These are phyloP conservation scores for Ogataea salicorniae DNA, from an alignment of 805 yeast genomes.

Conservation along the genomic window DNA sequence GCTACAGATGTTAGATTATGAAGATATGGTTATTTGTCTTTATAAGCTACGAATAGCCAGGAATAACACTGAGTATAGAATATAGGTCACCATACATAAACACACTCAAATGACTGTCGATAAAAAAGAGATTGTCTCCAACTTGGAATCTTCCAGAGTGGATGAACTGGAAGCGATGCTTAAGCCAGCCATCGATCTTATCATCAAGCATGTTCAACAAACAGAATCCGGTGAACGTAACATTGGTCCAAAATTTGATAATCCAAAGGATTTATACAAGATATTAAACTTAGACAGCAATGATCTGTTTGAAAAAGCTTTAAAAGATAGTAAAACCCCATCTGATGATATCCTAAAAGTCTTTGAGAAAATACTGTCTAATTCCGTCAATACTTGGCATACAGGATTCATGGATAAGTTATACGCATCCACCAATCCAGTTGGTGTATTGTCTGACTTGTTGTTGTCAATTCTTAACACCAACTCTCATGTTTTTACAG, in stretches of 20 bases:
- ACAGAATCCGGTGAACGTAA: slow-evolving; percentile 40
- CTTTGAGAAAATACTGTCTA: slow-evolving; percentile 52
- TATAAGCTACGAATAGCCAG: too few relatives aligned
- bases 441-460: slow-evolving; percentile 72
- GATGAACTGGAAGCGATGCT: slow-evolving; percentile 53
- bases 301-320: slow-evolving; percentile 22
- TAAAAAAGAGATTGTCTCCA: slow-evolving; percentile 14
- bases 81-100: too few relatives aligned
- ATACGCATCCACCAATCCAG: slow-evolving; percentile 82
- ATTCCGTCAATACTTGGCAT: slow-evolving; percentile 82
- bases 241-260: slow-evolving; percentile 44
- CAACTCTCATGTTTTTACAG: slow-evolving; percentile 81
- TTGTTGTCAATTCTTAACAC: slow-evolving; percentile 68
- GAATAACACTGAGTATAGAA: too few relatives aligned
- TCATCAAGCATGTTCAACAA: slow-evolving; percentile 46
- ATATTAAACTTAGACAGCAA: slow-evolving; percentile 31
- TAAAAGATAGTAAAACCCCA: slow-evolving; percentile 11
- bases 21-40: too few relatives aligned
- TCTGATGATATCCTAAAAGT: slow-evolving; percentile 40
- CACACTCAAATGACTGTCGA: not conserved
- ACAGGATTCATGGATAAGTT: slow-evolving; percentile 80
- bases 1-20: too few relatives aligned
- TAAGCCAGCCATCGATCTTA: slow-evolving; percentile 43
- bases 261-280: slow-evolving; percentile 44
- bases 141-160: slow-evolving; percentile 47